A percentile compares a stretch with the other conserved stretches of the same genome.
phyloP scores from a whole-genome alignment of 2,329 filamentous ascomycete genomes.

The Gaeumannomyces tritici region DNA sequence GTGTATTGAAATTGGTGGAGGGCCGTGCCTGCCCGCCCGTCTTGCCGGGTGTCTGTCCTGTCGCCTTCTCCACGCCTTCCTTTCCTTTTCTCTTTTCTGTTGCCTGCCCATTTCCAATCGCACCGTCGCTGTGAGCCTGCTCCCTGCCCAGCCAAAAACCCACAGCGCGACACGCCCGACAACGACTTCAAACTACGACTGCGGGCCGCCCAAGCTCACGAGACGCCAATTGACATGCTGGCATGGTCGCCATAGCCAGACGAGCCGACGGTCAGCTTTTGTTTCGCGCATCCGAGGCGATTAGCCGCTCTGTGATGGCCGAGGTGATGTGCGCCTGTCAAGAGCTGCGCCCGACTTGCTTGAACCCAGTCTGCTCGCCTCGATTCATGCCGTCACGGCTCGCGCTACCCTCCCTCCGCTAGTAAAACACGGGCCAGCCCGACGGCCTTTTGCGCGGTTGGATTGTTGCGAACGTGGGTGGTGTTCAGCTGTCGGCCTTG shows the following conservation, averaged over 20 bases:
- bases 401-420: too few relatives aligned
- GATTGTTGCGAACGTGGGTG: neutral
- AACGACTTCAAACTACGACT: neutral
- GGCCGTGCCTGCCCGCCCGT: neutral
- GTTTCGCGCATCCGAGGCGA: neutral
- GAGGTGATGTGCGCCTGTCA: neutral
- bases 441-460: neutral
- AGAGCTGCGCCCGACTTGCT: neutral
- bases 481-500: neutral
- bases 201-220: neutral
- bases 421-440: neutral
- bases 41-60: neutral
- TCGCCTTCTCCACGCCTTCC: neutral
- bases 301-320: neutral
- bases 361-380: neutral
- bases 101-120: neutral
- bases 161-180: too few relatives aligned
- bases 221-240: neutral
- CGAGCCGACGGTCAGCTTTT: neutral
- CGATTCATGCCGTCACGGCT: neutral
- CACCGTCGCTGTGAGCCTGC: neutral
- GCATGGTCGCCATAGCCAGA: neutral
- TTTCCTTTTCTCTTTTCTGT: neutral
- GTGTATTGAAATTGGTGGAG: neutral
- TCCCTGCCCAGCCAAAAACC: neutral